Percentiles rank a stretch among this genome's conserved stretches.
These are phyloP conservation scores for Sphagnum fallax DNA, from an alignment of 228 moss, liverwort and hornwort genomes.

Conservation along the genomic window DNA sequence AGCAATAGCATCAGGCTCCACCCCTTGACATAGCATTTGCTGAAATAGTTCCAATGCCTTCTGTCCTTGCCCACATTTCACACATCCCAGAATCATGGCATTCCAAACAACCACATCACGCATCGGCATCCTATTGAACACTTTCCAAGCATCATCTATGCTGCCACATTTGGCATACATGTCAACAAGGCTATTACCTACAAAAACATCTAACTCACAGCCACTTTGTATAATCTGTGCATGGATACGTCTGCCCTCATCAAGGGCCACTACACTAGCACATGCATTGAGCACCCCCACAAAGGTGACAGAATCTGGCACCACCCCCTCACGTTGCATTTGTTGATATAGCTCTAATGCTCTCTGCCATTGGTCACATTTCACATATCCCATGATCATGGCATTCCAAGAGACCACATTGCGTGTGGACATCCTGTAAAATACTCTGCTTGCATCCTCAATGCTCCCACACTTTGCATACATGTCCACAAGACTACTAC, in stretches of 20 bases:
- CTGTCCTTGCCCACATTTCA: background rate
- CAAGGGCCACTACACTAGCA: slow-evolving; percentile 8
- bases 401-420: no score
- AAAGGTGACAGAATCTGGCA: background rate
- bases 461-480: no score
- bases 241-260: background rate
- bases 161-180: slow-evolving; percentile 1
- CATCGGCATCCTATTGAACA: background rate
- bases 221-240: slow-evolving; percentile 1
- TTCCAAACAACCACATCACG: background rate
- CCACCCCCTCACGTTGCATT: slow-evolving; percentile 29
- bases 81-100: slow-evolving; percentile 1
- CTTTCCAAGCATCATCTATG: slow-evolving; percentile 3
- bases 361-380: slow-evolving; percentile 22
- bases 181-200: slow-evolving; percentile 2
- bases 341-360: slow-evolving; percentile 15
- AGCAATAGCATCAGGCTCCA: background rate
- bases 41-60: slow-evolving; percentile 1
- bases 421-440: no score
- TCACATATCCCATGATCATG: slow-evolving; percentile 4
- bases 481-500: no score
- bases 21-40: slow-evolving; percentile 5
- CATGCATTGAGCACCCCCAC: background rate
- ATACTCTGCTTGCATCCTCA: no score
- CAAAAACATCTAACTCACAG: background rate